These are phyloP conservation scores for Mycocentrospora acerina DNA, from an alignment of 2,329 filamentous ascomycete species.

Conservation along the genomic window DNA sequence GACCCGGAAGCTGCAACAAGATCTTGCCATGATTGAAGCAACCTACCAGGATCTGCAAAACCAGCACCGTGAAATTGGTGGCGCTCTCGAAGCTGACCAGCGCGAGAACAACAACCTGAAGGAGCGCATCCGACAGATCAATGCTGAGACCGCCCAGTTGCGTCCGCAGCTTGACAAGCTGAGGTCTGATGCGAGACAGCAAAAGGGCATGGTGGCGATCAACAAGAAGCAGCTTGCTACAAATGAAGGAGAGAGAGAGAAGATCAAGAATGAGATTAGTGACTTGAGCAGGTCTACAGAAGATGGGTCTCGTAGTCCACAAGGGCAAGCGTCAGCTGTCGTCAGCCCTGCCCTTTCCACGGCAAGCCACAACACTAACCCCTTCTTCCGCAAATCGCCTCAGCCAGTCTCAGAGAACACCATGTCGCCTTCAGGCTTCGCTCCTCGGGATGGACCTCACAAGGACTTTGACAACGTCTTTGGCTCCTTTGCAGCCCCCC, in stretches of 20 bases:
- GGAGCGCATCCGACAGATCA: slow-evolving; percentile 81
- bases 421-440: slow-evolving; percentile 53
- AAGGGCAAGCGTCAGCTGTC: slow-evolving; percentile 49
- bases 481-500: slow-evolving; percentile 60
- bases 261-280: slow-evolving; percentile 77
- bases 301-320: slow-evolving; percentile 46
- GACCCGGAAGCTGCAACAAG: slow-evolving; percentile 79
- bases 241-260: slow-evolving; percentile 84
- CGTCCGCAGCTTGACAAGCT: slow-evolving; percentile 93
- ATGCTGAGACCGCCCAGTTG: slow-evolving; percentile 77
- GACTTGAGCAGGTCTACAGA: slow-evolving; percentile 65
- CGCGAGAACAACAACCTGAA: slow-evolving; percentile 84
- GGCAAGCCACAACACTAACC: slow-evolving; percentile 78
- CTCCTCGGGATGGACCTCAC: slow-evolving; percentile 40
- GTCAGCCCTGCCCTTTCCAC: slow-evolving; percentile 66
- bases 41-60: slow-evolving; percentile 77
- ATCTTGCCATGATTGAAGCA: slow-evolving; percentile 80
- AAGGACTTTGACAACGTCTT: slow-evolving; percentile 79
- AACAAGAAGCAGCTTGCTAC: slow-evolving; percentile 97
- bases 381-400: slow-evolving; percentile 78
- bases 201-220: slow-evolving; percentile 94
- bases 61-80: slow-evolving; percentile 75
- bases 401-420: slow-evolving; percentile 52
- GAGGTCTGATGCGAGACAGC: slow-evolving; percentile 86
- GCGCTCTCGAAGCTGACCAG: slow-evolving; percentile 80